Evolutionary conservation across 2,329 filamentous ascomycete genomes (phyloP), one percentile per base, ranked within the genome.

Genomic region (Colletotrichum sp.): DNA sequence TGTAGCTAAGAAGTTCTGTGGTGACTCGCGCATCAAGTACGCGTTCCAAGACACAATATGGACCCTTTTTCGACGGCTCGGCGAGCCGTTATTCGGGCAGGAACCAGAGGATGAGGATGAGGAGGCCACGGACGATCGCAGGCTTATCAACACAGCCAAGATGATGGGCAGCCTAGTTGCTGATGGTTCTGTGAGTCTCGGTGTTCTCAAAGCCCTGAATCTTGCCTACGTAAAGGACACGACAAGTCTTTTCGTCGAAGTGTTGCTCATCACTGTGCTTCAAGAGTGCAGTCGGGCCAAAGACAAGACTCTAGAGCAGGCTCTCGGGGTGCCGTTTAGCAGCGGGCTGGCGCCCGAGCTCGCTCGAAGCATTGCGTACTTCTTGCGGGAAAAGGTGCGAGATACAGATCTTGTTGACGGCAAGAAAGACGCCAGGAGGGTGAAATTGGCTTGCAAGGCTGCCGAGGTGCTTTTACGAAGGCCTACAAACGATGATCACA

Each of bases 21-120:
- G 88, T 5, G 95, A 96, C 76, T 92, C 92, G 78, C 92, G 93
- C 79, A 90, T 98, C 79, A 92, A 92, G 77, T 96, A 96, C 86
- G 93, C 95, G 2, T 98, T 99, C 82, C 95, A 97, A 82, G 96
- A 96, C 80, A 92, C 93, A 9, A 87, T 99, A 1, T 98, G 96
- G 93, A 95, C 94, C 79, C 88, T 96, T 12, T 98, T 98, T 84
- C 93, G 94, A 80, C 90, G 92, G 43, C 91, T 98, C 84, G 96
- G 96, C n/a, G 96, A 98, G 84, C 91, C 90, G 4, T 90, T 94
- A 43, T 93, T 94, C 60, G 92, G 92, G 7, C 92, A 92, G 52
- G 90, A 90, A 18, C 87, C 89, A 4, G 91, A 93, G 7, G 90
- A 92, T 3, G 90, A 90, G 16, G 86, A 87, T 4, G 85, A 86